Conservation (phyloP, 257 asterid genomes). For the Scutellaria baicalensis region DNA sequence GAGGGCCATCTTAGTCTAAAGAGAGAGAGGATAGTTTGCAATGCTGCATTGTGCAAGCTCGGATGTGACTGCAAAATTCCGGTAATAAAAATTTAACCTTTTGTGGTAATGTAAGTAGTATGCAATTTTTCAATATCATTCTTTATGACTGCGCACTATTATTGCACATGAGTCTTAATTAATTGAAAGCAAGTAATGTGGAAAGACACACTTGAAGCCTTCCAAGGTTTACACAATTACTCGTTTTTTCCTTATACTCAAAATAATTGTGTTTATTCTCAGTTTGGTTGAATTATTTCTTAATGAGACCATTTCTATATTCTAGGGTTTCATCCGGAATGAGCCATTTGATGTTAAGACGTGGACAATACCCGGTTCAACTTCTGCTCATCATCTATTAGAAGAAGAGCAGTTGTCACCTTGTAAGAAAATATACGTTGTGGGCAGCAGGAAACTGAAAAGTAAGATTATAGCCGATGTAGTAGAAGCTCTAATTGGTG, state of each 20-base stretch:
- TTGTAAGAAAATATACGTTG: constrained; percentile 26
- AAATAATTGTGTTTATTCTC: no score
- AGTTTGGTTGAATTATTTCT: not conserved
- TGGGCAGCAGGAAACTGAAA: constrained; percentile 29
- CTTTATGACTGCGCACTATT: not conserved
- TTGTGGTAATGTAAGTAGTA: not conserved
- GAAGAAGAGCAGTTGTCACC: constrained; percentile 26
- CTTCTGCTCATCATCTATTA: constrained; percentile 17
- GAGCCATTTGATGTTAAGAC: constrained; percentile 65
- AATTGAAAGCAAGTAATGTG: not conserved
- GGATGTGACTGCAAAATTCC: constrained; percentile 61
- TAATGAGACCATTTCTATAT: not conserved
- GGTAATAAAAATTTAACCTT: constrained; percentile 30
- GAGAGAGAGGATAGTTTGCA: constrained; percentile 44
- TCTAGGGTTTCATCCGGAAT: constrained; percentile 67
- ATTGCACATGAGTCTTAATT: not conserved
- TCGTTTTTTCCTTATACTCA: not conserved
- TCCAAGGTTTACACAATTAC: not conserved
- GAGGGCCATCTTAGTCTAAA: constrained; percentile 64
- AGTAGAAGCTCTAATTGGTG: constrained; percentile 90
- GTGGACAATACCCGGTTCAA: constrained; percentile 65
- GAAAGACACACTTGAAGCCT: not conserved
- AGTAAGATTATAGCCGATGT: constrained; percentile 67
- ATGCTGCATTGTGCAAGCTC: constrained; percentile 60
- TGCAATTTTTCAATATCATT: not conserved